Percentiles rank a stretch among this genome's conserved stretches.
Evolutionary conservation across 345 rosid genomes (phyloP).

Genomic region (Adansonia digitata): DNA sequence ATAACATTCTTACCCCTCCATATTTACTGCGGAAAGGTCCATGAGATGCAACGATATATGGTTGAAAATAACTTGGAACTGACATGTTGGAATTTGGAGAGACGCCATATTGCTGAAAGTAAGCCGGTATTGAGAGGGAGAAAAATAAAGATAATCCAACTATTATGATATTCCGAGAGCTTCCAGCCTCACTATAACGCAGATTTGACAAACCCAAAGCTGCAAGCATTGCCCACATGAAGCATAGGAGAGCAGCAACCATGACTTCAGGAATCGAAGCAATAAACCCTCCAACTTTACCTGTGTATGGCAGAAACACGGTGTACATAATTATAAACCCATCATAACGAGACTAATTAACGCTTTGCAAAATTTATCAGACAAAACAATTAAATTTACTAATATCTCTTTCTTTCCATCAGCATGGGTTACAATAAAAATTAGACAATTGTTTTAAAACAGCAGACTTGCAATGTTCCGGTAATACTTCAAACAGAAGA

Average conservation of each 20-base stretch:
- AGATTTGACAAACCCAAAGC: slow-evolving; percentile 93
- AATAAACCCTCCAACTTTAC: slow-evolving; percentile 90
- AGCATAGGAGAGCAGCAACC: slow-evolving; percentile 94
- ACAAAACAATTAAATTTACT: not conserved
- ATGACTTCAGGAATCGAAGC: slow-evolving; percentile 94
- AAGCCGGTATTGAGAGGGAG: slow-evolving; percentile 81
- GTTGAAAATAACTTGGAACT: slow-evolving; percentile 83
- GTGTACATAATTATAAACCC: not conserved
- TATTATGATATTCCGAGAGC: slow-evolving; percentile 89
- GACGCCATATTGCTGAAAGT: slow-evolving; percentile 86
- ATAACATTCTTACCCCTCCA: slow-evolving; percentile 57
- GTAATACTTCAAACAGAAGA: too few species aligned
- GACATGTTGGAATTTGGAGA: slow-evolving; percentile 67
- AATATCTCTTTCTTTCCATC: not conserved
- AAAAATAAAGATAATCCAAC: slow-evolving; percentile 85
- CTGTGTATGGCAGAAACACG: slow-evolving; percentile 32
- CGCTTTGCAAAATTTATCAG: not conserved
- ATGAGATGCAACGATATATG: slow-evolving; percentile 71
- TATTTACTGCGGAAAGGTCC: slow-evolving; percentile 65
- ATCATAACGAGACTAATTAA: not conserved
- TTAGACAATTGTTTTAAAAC: too few species aligned
- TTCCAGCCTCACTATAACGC: slow-evolving; percentile 97
- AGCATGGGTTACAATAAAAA: not conserved
- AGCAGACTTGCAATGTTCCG: too few species aligned
- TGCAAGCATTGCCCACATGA: slow-evolving; percentile 95